Evolutionary conservation across 805 yeast genomes (phyloP), one percentile per base, ranked within the genome.

Genomic region (Candida wancherniae): DNA sequence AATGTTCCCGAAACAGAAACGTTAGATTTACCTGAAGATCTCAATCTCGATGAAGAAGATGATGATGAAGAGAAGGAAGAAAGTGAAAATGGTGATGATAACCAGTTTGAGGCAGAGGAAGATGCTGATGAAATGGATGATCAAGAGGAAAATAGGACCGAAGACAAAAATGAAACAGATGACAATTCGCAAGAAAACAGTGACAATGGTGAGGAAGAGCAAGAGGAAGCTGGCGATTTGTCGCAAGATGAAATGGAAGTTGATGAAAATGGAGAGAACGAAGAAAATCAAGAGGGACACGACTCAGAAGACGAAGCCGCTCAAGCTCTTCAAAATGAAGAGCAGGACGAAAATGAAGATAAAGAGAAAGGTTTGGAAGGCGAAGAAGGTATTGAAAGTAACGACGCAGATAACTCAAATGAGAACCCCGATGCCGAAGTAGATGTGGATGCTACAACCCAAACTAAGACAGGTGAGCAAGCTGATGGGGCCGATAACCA

Each of bases 1-100:
- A 63, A 77, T 36, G 85, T 80, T 26, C 90, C 88, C 12, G 95
- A 92, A 52, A 67, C 77, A 5, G 97, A 92, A 37, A 78, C 88
- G 3, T 63, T 90, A 42, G 96, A 92, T 14, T 65, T 90, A 17
- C 97, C 97, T 0, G 97, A 92, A 10, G 95, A 88, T 47, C 74
- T 90, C 69, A 78, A 90, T 45, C 63, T 90, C 18, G 97, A 90
- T 50, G 78, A 79, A n/a, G 94, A 75, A 15, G 80, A 71, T 4
- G 88, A 78, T 8, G 55, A 44, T 2, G n/a, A n/a, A n/a, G n/a
- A n/a, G n/a, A n/a, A 90, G 50, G 78, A 79, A n/a, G 94, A 75
- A 15, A 80, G 71, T 4, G 88, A 78, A 8, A 55, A 44, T 2
- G 56, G 46, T 8, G 59, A 53, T n/a, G 75, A 65, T 2, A 72